phyloP scores from a whole-genome alignment of 805 yeast species.

The Kodamaea neixiangensis region DNA sequence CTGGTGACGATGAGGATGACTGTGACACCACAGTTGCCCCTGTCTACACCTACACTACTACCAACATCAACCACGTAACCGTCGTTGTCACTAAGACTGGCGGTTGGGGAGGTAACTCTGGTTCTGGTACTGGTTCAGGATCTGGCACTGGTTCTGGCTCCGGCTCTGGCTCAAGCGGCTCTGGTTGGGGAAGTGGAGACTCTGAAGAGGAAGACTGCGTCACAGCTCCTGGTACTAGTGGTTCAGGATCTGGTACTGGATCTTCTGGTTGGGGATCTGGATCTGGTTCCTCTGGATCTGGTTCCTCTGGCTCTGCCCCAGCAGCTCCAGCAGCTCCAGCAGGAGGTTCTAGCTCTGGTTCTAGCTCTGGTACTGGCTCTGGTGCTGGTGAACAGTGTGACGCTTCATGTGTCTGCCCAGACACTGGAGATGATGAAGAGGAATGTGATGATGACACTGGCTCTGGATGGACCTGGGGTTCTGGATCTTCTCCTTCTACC shows the following conservation, averaged over 20 bases:
- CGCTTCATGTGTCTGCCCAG: constrained; percentile 14
- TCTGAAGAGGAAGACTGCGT: constrained; percentile 12
- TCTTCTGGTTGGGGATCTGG: constrained; percentile 11
- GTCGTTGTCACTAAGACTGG: constrained; percentile 7
- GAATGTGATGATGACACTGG: constrained; percentile 16
- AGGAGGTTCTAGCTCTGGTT: constrained; percentile 11
- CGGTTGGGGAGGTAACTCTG: constrained; percentile 3
- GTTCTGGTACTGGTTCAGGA: constrained; percentile 2
- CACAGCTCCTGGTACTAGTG: constrained; percentile 6
- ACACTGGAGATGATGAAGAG: constrained; percentile 14
- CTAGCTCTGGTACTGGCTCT: constrained; percentile 13
- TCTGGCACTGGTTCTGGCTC: constrained; percentile 6
- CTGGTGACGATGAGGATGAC: constrained; percentile 13
- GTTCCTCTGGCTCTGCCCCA: constrained; percentile 13
- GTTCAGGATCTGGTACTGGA: constrained; percentile 9
- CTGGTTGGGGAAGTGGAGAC: constrained; percentile 11
- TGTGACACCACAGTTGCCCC: background rate
- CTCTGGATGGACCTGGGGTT: background rate
- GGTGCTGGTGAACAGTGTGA: constrained; percentile 15
- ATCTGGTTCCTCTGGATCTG: constrained; percentile 11
- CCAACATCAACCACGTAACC: constrained; percentile 10
- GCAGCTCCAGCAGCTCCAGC: background rate
- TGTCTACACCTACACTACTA: constrained; percentile 14
- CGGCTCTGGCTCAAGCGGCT: constrained; percentile 7
- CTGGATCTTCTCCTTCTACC: background rate